Evolutionary conservation across 2,329 filamentous ascomycete species (phyloP), one percentile per base, ranked within the genome.

Genomic region (Penicillium sp.): DNA sequence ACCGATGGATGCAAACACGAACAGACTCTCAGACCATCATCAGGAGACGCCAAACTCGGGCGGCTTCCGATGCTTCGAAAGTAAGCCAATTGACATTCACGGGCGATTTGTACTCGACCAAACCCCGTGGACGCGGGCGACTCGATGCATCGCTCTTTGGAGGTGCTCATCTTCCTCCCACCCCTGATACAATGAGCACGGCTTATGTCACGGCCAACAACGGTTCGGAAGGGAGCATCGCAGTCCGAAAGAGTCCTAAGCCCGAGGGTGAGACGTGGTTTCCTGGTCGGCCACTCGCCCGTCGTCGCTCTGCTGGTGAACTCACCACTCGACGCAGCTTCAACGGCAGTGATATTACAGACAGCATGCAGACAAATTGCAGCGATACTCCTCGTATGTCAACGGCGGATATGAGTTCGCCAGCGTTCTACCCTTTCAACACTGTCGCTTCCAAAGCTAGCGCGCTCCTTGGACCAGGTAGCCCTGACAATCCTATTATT

Each of bases 161-260:
- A 3, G 66, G 69, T 5, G 62, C 68, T 11, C 69, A 66, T 16
- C 65, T 78, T 4, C 76, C 76, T 21, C 76, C 75, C 13, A 78
- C 76, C 1, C 76, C 76, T 3, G 76, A 78, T 52, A 78, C 76
- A 2, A 77, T 78, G 76, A 77, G 72, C 47, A 77, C 75, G 3
- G 71, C 72, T 47, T 67, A 71, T 50, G 69, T 67, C 23, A 64
- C 63, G 8, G 65, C 64, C 2, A 66, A 67, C 14, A 72, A 72
- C 39, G 59, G 69, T 25, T 76, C 75, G 1, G 72, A 74, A 44
- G 66, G 69, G 21, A 77, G 74, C 50, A 71, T 73, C 50, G 61
- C 64, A 29, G 67, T 65, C 1, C 70, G 67, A 27, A 72, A 68
- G 49, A 67, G 67, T 39, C 62, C 61, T 19, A 58, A 39, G 16